Conservation (phyloP, 129 eudicot genomes). For the Oenanthe sinensis region DNA sequence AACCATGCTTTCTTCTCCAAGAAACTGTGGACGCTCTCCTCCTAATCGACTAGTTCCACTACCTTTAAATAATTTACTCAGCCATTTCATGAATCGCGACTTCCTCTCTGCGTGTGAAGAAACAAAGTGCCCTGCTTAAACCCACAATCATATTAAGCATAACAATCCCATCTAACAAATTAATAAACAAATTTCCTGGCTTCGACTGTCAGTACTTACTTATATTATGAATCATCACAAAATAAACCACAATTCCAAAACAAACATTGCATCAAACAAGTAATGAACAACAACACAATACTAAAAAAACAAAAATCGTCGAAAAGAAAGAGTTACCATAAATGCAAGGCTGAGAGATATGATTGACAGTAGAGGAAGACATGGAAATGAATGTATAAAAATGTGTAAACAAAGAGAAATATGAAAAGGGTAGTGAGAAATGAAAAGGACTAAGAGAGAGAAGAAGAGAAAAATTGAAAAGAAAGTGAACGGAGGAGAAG, state of each 20-base stretch:
- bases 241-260: neutral
- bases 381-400: slow-evolving; percentile 49
- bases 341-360: slow-evolving; percentile 58
- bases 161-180: neutral
- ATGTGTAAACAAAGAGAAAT: slow-evolving; percentile 30
- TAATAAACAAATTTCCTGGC: neutral
- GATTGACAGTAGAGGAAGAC: slow-evolving; percentile 66
- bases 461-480: slow-evolving; percentile 18
- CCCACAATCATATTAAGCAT: slow-evolving; percentile 1
- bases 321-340: slow-evolving; percentile 35
- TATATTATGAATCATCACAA: neutral
- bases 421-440: slow-evolving; percentile 35
- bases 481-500: slow-evolving; percentile 26
- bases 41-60: slow-evolving; percentile 35
- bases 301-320: neutral
- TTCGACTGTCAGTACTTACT: too few species aligned
- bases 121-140: slow-evolving; percentile 49
- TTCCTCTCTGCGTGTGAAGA: slow-evolving; percentile 62
- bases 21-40: slow-evolving; percentile 53
- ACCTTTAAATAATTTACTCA: slow-evolving; percentile 66
- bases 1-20: slow-evolving; percentile 81
- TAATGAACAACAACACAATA: neutral
- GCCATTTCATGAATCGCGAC: slow-evolving; percentile 87
- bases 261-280: slow-evolving; percentile 5
- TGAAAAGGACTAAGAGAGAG: slow-evolving; percentile 66